These are phyloP conservation scores for Globisporangium abappressorium DNA, from an alignment of 352 stramenopile genomes.

Conservation along the genomic window DNA sequence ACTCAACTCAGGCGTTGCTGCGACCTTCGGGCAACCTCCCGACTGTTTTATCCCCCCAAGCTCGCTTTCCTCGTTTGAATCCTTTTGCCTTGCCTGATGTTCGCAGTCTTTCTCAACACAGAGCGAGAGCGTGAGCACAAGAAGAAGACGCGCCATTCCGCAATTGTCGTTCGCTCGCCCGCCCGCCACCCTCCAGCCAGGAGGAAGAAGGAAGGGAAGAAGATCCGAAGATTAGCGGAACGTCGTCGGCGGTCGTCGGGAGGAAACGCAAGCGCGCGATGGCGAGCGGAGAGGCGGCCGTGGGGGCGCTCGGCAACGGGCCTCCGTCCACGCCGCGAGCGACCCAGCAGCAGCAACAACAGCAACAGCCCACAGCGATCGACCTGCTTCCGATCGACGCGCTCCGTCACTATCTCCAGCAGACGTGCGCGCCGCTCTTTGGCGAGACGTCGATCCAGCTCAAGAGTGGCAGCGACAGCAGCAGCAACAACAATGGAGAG, in stretches of 20 bases:
- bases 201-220: conserved; percentile 11
- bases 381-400: conserved; percentile 41
- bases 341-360: conserved; percentile 21
- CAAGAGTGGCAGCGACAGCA: conserved; percentile 17
- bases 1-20: not conserved
- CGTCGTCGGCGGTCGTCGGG: conserved; percentile 16
- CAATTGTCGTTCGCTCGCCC: conserved; percentile 12
- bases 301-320: conserved; percentile 7
- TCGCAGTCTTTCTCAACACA: not conserved
- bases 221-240: conserved; percentile 19
- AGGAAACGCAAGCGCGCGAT: conserved; percentile 19
- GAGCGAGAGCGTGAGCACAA: not conserved
- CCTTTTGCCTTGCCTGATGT: not conserved
- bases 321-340: conserved; percentile 8
- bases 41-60: not conserved
- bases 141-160: conserved; percentile 8
- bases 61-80: not conserved
- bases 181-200: not conserved
- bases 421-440: conserved; percentile 67
- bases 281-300: conserved; percentile 10
- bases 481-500: conserved; percentile 1
- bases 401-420: conserved; percentile 61
- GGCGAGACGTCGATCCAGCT: conserved; percentile 41
- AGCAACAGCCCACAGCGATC: conserved; percentile 21
- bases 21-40: conserved; percentile 1